phyloP scores from a whole-genome alignment of 2,329 filamentous ascomycete genomes.

The Orbilia brochopaga region DNA sequence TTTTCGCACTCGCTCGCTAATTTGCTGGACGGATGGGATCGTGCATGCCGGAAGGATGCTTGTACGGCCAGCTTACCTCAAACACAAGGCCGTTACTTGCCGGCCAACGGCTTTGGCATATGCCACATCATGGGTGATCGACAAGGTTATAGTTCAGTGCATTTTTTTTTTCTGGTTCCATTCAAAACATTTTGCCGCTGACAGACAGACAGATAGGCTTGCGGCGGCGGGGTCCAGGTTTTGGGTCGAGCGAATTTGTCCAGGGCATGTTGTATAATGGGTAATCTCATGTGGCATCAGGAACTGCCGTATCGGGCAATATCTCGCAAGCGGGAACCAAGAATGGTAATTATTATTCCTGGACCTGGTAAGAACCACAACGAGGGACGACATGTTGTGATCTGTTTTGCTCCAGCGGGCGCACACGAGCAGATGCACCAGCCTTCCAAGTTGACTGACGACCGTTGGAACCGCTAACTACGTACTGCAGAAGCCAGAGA shows the following conservation, averaged over 20 bases:
- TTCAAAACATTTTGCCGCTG: background rate
- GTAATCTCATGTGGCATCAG: background rate
- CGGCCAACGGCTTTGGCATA: background rate
- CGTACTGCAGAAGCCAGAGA: too few species aligned
- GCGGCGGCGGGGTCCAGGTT: slow-evolving; percentile 1
- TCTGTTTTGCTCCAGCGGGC: background rate
- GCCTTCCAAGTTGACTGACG: slow-evolving; percentile 1
- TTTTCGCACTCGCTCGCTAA: background rate
- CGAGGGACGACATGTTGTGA: background rate
- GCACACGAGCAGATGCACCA: background rate
- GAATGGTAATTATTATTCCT: background rate
- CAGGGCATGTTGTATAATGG: background rate
- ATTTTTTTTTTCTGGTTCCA: background rate
- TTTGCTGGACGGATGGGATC: background rate
- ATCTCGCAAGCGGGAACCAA: slow-evolving; percentile 6
- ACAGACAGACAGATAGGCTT: background rate
- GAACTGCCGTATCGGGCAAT: background rate
- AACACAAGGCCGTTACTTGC: slow-evolving; percentile 3
- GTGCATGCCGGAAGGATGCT: slow-evolving; percentile 1
- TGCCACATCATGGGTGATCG: slow-evolving; percentile 9
- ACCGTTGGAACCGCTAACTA: too few species aligned
- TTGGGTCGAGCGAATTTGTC: background rate
- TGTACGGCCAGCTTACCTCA: background rate
- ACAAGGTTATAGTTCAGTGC: background rate
- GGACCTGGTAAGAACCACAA: background rate